Conservation (phyloP, 2,329 filamentous ascomycete species). For the Aspergillus clavatus region DNA sequence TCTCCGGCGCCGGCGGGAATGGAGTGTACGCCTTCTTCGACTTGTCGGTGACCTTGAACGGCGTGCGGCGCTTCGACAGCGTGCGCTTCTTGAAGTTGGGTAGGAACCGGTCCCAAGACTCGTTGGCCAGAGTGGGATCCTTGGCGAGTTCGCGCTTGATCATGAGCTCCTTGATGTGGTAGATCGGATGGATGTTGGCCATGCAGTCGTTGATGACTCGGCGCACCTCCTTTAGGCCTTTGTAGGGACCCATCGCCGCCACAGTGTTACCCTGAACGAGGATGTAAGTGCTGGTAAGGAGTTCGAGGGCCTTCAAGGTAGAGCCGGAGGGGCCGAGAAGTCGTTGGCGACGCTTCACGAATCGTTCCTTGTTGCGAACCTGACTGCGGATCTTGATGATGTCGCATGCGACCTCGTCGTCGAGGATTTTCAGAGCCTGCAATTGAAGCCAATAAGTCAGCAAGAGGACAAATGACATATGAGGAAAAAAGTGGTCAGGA, state of each 20-base stretch:
- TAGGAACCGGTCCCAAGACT: constrained; percentile 94
- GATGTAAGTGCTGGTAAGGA: constrained; percentile 87
- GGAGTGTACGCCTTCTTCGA: constrained; percentile 91
- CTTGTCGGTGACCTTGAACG: constrained; percentile 87
- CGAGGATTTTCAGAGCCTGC: constrained; percentile 79
- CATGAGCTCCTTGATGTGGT: constrained; percentile 95
- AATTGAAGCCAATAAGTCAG: constrained; percentile 1
- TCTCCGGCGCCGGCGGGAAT: constrained; percentile 93
- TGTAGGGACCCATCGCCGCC: constrained; percentile 83
- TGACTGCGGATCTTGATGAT: constrained; percentile 92
- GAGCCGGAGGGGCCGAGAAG: constrained; percentile 88
- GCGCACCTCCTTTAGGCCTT: constrained; percentile 86
- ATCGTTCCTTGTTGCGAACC: constrained; percentile 89
- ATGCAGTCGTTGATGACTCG: constrained; percentile 92
- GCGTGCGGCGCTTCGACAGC: constrained; percentile 75
- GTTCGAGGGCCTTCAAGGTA: constrained; percentile 88
- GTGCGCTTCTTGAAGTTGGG: constrained; percentile 96
- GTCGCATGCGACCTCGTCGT: constrained; percentile 87
- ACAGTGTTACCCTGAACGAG: constrained; percentile 97
- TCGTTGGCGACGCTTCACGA: constrained; percentile 88
- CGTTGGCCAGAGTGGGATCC: constrained; percentile 76
- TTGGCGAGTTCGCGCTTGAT: constrained; percentile 89
- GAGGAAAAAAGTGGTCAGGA: not conserved
- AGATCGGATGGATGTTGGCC: constrained; percentile 83
- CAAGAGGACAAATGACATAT: not conserved